phyloP scores from a whole-genome alignment of 2,329 filamentous ascomycete genomes.

The Blumeria hordei region DNA sequence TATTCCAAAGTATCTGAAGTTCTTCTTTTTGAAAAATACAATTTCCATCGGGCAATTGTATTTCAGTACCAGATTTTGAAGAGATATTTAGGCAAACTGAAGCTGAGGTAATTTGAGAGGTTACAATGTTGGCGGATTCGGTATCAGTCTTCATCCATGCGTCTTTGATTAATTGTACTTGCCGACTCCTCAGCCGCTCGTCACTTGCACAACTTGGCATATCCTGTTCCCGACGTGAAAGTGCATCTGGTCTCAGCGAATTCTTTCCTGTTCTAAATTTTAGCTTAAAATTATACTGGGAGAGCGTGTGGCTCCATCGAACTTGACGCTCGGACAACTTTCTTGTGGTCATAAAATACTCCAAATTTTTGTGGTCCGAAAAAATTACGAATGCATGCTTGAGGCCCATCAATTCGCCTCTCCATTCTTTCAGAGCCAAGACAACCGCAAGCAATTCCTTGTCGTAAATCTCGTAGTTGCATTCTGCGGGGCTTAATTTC shows the following conservation, averaged over 20 bases:
- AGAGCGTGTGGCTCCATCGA: not conserved
- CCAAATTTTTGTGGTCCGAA: not conserved
- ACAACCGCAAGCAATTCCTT: slow-evolving; percentile 1
- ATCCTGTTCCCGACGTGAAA: not conserved
- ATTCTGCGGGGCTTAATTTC: not conserved
- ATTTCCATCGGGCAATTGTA: not conserved
- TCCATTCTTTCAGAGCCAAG: not conserved
- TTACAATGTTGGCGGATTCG: not conserved
- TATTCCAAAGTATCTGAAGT: not conserved
- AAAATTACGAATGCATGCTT: not conserved
- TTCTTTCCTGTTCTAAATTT: not conserved
- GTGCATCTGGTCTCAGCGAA: not conserved
- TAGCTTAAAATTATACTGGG: not conserved
- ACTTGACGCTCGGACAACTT: not conserved
- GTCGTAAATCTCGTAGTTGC: not conserved
- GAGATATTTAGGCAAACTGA: too few relatives aligned
- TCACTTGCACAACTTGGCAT: not conserved
- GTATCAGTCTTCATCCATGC: not conserved
- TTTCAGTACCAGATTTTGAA: not conserved
- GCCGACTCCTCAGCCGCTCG: not conserved
- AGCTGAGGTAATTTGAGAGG: not conserved
- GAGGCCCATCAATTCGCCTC: not conserved
- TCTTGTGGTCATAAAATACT: not conserved
- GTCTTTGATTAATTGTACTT: not conserved
- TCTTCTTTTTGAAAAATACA: not conserved